Conservation (phyloP, 2,329 filamentous ascomycete genomes). For the Fusarium sp. region DNA sequence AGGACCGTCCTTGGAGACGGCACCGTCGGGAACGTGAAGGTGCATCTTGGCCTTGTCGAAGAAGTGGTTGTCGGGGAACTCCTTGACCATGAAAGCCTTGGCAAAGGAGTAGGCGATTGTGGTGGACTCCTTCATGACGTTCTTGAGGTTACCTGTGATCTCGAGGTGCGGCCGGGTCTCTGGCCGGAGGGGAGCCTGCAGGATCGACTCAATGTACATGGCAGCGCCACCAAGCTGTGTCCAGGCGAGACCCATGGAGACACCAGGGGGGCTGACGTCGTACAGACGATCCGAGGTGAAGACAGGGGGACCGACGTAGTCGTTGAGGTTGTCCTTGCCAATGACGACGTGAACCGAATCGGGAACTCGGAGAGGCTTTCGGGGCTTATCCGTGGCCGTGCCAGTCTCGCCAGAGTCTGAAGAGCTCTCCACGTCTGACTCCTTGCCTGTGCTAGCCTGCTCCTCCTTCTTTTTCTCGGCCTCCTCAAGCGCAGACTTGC, state of each 20-base stretch:
- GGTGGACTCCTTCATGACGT: slow-evolving; percentile 98
- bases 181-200: slow-evolving; percentile 83
- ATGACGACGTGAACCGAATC: slow-evolving; percentile 89
- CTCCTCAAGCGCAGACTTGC: slow-evolving; percentile 81
- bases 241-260: slow-evolving; percentile 98
- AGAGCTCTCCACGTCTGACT: slow-evolving; percentile 41
- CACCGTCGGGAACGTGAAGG: slow-evolving; percentile 95
- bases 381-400: slow-evolving; percentile 72
- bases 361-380: slow-evolving; percentile 84
- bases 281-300: slow-evolving; percentile 97
- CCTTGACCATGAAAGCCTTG: slow-evolving; percentile 86
- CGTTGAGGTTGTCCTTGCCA: slow-evolving; percentile 89
- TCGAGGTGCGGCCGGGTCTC: slow-evolving; percentile 84
- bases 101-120: slow-evolving; percentile 96
- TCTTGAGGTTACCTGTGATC: slow-evolving; percentile 93
- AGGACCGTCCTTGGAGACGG: slow-evolving; percentile 93
- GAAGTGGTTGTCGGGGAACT: slow-evolving; percentile 92
- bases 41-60: slow-evolving; percentile 97
- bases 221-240: slow-evolving; percentile 97
- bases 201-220: slow-evolving; percentile 96
- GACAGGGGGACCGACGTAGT: slow-evolving; percentile 95
- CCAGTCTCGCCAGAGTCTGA: slow-evolving; percentile 52
- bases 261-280: slow-evolving; percentile 91
- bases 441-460: slow-evolving; percentile 57
- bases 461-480: slow-evolving; percentile 76